Percentiles rank a stretch among this genome's conserved stretches.
Evolutionary conservation across 257 asterid species (phyloP).

Genomic region (Solanum chilense): DNA sequence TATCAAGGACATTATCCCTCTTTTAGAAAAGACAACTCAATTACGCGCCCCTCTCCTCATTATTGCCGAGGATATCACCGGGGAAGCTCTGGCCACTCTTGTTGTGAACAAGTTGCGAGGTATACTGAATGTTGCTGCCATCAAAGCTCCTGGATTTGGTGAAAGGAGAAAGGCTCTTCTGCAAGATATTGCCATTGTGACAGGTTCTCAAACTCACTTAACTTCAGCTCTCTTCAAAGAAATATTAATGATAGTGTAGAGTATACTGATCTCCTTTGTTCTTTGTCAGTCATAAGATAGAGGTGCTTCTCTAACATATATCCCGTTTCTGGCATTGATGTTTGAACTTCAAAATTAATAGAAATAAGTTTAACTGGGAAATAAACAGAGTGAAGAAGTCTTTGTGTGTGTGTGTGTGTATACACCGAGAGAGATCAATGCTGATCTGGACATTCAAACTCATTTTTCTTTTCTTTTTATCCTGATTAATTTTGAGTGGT

Average conservation of each 20-base stretch:
- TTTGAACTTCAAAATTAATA: background rate
- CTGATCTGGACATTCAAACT: background rate
- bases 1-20: slow-evolving; percentile 84
- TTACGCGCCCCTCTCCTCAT: slow-evolving; percentile 74
- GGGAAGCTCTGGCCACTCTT: slow-evolving; percentile 97
- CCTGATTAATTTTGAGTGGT: background rate
- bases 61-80: slow-evolving; percentile 86
- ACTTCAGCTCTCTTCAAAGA: background rate
- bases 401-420: background rate
- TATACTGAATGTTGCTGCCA: slow-evolving; percentile 85
- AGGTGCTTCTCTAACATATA: background rate
- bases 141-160: slow-evolving; percentile 99
- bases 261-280: background rate
- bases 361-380: background rate
- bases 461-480: background rate
- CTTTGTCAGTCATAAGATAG: background rate
- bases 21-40: slow-evolving; percentile 83
- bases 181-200: slow-evolving; percentile 92
- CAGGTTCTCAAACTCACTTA: slow-evolving; percentile 32
- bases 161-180: slow-evolving; percentile 93
- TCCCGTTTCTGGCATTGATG: background rate
- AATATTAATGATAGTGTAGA: background rate
- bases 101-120: slow-evolving; percentile 96
- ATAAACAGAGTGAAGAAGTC: background rate
- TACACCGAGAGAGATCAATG: background rate